phyloP scores from a whole-genome alignment of 108 stramenopile genomes.

The Cyclostephanos tholiformis region DNA sequence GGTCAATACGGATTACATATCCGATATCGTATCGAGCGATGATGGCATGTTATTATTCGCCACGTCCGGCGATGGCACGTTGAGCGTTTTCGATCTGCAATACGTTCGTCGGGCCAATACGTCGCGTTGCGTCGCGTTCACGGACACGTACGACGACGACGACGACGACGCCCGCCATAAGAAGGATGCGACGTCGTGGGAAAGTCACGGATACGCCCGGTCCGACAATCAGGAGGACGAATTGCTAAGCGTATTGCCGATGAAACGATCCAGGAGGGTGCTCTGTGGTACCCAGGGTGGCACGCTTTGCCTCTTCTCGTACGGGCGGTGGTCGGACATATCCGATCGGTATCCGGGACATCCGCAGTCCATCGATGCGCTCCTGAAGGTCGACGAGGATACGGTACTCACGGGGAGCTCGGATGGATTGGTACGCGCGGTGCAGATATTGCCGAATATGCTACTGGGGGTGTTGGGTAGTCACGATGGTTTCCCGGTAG shows the following conservation, averaged over 20 bases:
- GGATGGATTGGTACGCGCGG: constrained; percentile 93
- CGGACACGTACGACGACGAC: constrained; percentile 16
- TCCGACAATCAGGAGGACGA: constrained; percentile 97
- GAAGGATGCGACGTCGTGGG: constrained; percentile 48
- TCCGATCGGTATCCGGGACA: constrained; percentile 94
- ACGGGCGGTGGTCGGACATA: constrained; percentile 93
- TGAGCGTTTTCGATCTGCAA: constrained; percentile 76
- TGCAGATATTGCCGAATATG: constrained; percentile 88
- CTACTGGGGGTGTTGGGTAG: constrained; percentile 90
- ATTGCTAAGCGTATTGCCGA: constrained; percentile 73
- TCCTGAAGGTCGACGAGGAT: constrained; percentile 94
- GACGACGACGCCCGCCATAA: constrained; percentile 9
- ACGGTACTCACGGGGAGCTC: constrained; percentile 93
- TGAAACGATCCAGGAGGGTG: constrained; percentile 88
- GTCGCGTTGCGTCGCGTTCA: constrained; percentile 26
- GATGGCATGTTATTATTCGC: constrained; percentile 76
- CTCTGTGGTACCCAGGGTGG: constrained; percentile 91
- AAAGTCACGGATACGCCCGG: constrained; percentile 30
- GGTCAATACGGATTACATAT: too few species aligned
- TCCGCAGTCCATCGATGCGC: constrained; percentile 85
- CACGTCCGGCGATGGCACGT: constrained; percentile 75
- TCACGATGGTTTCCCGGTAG: constrained; percentile 92
- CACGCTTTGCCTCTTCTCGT: constrained; percentile 82
- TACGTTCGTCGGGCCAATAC: constrained; percentile 39
- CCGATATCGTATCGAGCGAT: constrained; percentile 62